phyloP scores from a whole-genome alignment of 768 basidiomycete genomes.

The Tylopilus plumbeoviolaceoides region DNA sequence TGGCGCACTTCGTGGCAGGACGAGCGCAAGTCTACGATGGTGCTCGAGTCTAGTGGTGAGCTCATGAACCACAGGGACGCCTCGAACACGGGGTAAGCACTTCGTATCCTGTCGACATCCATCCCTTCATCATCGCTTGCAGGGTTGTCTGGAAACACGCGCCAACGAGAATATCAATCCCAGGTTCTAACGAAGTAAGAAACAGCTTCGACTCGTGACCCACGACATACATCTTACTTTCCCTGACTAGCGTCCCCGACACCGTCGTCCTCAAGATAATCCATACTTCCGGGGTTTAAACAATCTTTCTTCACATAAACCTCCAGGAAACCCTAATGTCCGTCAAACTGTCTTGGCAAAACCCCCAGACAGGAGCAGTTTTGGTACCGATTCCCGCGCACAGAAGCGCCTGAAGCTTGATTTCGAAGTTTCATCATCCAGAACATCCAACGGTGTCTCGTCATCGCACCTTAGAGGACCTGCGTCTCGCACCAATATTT shows the following conservation, averaged over 20 bases:
- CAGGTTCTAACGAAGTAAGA: conserved; percentile 16
- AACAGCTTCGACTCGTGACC: background rate
- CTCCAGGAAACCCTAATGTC: conserved; percentile 24
- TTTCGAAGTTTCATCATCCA: background rate
- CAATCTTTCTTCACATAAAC: background rate
- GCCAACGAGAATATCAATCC: conserved; percentile 23
- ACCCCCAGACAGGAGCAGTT: background rate
- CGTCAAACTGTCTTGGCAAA: conserved; percentile 19
- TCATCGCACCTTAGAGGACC: conserved; percentile 1
- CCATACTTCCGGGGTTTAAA: conserved; percentile 8
- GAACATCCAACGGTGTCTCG: conserved; percentile 1
- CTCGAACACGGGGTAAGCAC: conserved; percentile 21
- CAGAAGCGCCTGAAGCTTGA: conserved; percentile 26
- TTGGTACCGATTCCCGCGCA: background rate
- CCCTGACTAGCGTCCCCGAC: conserved; percentile 6
- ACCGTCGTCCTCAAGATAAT: conserved; percentile 9
- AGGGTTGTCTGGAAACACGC: conserved; percentile 14
- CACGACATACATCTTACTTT: conserved; percentile 4
- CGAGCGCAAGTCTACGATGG: conserved; percentile 9
- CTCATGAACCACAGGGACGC: conserved; percentile 30
- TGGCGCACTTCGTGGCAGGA: conserved; percentile 8
- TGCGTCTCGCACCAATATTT: background rate
- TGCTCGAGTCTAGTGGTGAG: conserved; percentile 7
- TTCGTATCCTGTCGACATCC: background rate
- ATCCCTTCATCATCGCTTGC: conserved; percentile 11